Base-by-base conservation (phyloP, 345 rosid genomes). In the Salix dunnii region DNA sequence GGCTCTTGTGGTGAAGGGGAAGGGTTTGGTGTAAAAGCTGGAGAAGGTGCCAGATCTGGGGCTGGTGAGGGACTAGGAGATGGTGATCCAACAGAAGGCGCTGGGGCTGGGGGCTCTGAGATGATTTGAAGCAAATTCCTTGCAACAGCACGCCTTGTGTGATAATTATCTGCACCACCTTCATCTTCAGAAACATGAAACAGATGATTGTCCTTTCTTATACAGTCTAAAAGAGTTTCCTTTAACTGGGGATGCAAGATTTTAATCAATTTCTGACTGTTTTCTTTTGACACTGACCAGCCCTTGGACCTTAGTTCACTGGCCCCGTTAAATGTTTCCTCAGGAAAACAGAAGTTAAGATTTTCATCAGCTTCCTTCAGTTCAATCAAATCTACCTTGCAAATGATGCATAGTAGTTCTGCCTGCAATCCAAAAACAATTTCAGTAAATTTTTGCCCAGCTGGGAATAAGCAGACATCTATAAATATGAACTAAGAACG, bases 321-420 rank as follows among this genome's bases (percentile, higher is more conserved):
- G 35, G 75, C 43, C 38, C 67, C 48, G 58, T 70, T 68, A 67
- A 66, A 77, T 18, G 74, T 80, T 77, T 79, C 82, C 78, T 84
- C 85, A 70, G 79, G 81, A 66, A 80, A 79, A 83, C 87, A 86
- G 62, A 85, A 80, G 80, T 78, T 73, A 61, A 85, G 84, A 72
- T 78, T 88, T 77, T 82, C 82, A 51, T 85, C 78, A 78, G 80
- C 81, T 33, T 89, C 93, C 79, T 84, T 86, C 76, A 91, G 82
- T 68, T 72, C 78, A 67, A 78, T 78, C 78, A 91, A 81, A 75
- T 91, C 92, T 65, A 84, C 78, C 88, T 87, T 76, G 83, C 98
- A 92, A 74, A 79, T 81, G 76, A 71, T 78, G 92, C 88, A 88
- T 73, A 90, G 76, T 74, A 86, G 76, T 76, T 88, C 90, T 77